Evolutionary conservation across 1,284 basidiomycete genomes (phyloP), one percentile per base, ranked within the genome.

Genomic region (Leccinum subrobustum): DNA sequence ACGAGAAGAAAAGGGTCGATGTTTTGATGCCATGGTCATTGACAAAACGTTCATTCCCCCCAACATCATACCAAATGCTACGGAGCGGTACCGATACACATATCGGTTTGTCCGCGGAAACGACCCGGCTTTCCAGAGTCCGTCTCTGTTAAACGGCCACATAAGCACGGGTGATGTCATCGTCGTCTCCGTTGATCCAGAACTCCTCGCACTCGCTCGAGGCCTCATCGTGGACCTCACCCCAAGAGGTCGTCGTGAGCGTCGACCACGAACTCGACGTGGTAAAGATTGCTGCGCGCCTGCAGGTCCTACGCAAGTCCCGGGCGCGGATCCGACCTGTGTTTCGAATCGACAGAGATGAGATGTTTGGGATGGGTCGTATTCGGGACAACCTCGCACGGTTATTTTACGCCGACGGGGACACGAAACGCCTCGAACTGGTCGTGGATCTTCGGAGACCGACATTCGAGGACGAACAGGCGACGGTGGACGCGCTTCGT

Each of bases 261-360:
- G 81, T 96, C 1, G 95, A 97, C 67, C 91, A 92, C 66, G 82
- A 83, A 48, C 76, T 99, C n/a, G 82, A 85, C 65, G 71, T 83
- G 20, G 76, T 77, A 8, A 78, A 76, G 37, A 81, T 91, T 59
- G 58, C 62, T 42, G 68, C 64, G 37, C 67, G 71, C 47, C 60
- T 68, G 56, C 64, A 61, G 50, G 57, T 60, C 6, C 53, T 67
- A 29, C 67, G 62, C 61, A 65, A 57, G 47, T 54, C 18, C 52
- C 64, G 25, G 9, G 57, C 56, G 14, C 54, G 52, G 52, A 54
- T 64, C 33, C 59, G 60, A 37, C 61, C 77, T 9, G 73, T 89
- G 6, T 98, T 95, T 77, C 85, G 96, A 25, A 88, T 99, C 62
- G 96, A 99, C 80, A 92, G 89, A 70, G 97, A 99, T 73, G 96